phyloP scores from a whole-genome alignment of 306 rosid species.

The Erythrophleum fordii region DNA sequence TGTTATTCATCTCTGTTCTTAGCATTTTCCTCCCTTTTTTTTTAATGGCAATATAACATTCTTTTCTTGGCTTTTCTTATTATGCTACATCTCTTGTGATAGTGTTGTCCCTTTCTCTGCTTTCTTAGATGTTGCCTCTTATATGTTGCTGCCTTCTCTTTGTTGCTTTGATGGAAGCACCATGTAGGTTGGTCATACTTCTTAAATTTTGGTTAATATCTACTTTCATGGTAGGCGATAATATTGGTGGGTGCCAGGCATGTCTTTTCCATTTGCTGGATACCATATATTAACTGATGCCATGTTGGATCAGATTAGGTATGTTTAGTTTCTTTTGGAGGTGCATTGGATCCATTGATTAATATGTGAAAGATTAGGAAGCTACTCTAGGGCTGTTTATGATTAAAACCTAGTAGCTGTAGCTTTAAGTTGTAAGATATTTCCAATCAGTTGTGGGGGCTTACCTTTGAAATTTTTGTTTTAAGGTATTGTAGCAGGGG shows the following conservation, averaged over 20 bases:
- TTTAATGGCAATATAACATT: slow-evolving; percentile 14
- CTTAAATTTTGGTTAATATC: background rate
- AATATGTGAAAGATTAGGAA: slow-evolving; percentile 1
- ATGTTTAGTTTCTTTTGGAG: background rate
- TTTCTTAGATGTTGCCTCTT: too few species aligned
- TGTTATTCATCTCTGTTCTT: slow-evolving; percentile 14
- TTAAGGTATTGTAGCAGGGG: background rate
- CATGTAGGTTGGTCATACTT: background rate
- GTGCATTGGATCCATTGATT: background rate
- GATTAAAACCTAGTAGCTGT: background rate
- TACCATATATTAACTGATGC: background rate
- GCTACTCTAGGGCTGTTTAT: background rate
- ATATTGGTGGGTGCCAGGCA: background rate
- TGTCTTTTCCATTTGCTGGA: background rate
- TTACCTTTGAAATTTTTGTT: background rate
- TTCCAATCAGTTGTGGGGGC: background rate
- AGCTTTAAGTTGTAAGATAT: background rate
- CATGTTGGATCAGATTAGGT: background rate
- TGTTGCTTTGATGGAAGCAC: background rate
- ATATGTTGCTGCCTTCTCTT: too few species aligned
- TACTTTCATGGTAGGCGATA: background rate
- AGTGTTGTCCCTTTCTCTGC: too few species aligned
- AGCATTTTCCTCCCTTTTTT: background rate
- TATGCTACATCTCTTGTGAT: slow-evolving; percentile 4
- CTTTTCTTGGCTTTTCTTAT: slow-evolving; percentile 25